These are phyloP conservation scores for Phaeosphaeria sp. DNA, from an alignment of 2,329 filamentous ascomycete genomes.

Conservation along the genomic window DNA sequence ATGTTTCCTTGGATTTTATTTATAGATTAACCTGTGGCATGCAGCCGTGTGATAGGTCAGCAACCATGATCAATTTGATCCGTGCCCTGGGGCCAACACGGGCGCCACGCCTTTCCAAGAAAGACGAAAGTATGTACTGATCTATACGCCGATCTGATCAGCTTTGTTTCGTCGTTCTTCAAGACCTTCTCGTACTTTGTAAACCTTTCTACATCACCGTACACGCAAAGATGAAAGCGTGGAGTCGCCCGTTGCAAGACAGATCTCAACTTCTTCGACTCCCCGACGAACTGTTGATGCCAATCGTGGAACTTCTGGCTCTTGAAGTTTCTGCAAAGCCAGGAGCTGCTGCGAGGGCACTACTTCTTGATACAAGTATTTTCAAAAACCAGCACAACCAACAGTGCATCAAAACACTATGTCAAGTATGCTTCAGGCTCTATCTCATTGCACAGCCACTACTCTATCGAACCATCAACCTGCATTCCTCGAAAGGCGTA, in stretches of 20 bases:
- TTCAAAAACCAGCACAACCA: neutral
- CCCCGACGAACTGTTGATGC: neutral
- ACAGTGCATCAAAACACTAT: neutral
- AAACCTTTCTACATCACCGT: too few species aligned
- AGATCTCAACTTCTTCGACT: neutral
- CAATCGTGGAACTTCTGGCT: neutral
- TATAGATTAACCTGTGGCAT: too few species aligned
- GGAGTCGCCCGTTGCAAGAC: neutral
- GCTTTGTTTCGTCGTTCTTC: too few species aligned
- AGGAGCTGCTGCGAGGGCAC: neutral
- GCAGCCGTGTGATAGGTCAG: neutral
- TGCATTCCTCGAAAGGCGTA: neutral
- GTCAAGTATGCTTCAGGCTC: neutral
- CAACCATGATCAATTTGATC: neutral
- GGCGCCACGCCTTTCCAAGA: neutral
- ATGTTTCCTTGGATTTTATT: neutral
- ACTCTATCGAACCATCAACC: neutral
- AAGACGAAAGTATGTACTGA: neutral
- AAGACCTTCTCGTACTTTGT: too few species aligned
- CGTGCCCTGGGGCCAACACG: neutral
- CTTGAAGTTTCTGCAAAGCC: neutral
- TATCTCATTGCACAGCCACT: neutral
- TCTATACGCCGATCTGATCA: neutral
- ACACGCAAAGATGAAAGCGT: neutral
- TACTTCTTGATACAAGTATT: neutral